Evolutionary conservation across 352 stramenopile genomes (phyloP).

Genomic region (Phytophthora gonapodyides): DNA sequence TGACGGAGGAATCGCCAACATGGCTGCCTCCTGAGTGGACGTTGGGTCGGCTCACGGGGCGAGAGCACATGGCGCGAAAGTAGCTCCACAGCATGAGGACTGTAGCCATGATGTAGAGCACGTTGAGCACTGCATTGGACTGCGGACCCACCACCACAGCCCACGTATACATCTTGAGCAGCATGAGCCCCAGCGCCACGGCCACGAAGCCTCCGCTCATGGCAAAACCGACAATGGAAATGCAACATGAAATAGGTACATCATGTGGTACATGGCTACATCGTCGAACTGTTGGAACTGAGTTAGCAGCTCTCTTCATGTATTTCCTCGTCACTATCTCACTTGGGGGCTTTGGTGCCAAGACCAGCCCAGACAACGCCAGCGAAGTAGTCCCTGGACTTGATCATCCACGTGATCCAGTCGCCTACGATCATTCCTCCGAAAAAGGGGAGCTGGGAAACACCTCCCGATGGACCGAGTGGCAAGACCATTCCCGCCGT

Average conservation of each 20-base stretch:
- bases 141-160: conserved; percentile 40
- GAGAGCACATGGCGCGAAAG: conserved; percentile 43
- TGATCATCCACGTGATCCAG: too few relatives aligned
- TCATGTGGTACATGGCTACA: neutral
- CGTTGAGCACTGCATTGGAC: conserved; percentile 31
- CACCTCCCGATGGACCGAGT: too few relatives aligned
- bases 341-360: too few relatives aligned
- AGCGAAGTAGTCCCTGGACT: too few relatives aligned
- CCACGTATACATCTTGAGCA: conserved; percentile 66
- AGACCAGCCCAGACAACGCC: too few relatives aligned
- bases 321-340: too few relatives aligned
- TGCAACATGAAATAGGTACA: conserved; percentile 9
- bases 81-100: conserved; percentile 85
- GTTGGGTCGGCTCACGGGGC: conserved; percentile 10
- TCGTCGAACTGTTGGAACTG: too few relatives aligned
- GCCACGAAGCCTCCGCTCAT: conserved; percentile 52
- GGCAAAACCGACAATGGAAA: neutral
- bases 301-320: too few relatives aligned
- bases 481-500: too few relatives aligned
- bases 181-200: conserved; percentile 67
- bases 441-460: too few relatives aligned
- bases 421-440: too few relatives aligned
- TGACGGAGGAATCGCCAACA: neutral
- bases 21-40: too few relatives aligned
- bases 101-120: conserved; percentile 43